These are phyloP conservation scores for Datisca glomerata DNA, from an alignment of 306 rosid genomes.

Conservation along the genomic window DNA sequence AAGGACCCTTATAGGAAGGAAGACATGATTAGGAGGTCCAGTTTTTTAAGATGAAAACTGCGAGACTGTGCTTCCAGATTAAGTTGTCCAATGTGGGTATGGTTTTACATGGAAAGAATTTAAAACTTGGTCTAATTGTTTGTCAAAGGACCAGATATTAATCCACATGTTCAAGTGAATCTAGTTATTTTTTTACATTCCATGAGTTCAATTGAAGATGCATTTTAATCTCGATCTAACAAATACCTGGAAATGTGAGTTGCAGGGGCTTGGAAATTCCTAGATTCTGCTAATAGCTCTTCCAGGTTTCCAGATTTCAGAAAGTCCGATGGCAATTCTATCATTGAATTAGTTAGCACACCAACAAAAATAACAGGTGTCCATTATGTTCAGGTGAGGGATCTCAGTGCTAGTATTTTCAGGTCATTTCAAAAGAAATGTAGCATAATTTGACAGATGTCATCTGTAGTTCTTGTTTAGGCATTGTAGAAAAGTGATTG, in stretches of 20 bases:
- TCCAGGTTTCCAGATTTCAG: conserved; percentile 75
- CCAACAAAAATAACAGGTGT: conserved; percentile 93
- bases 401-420: no score
- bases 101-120: no score
- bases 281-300: conserved; percentile 62
- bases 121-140: no score
- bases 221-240: conserved; percentile 8
- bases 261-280: conserved; percentile 89
- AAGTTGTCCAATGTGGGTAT: no score
- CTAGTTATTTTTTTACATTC: neutral
- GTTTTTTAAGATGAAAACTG: no score
- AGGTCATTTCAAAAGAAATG: no score
- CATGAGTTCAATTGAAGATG: neutral
- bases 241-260: conserved; percentile 16
- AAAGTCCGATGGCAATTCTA: conserved; percentile 66
- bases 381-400: conserved; percentile 92
- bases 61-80: no score
- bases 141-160: no score
- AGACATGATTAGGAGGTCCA: no score
- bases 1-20: no score
- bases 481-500: neutral
- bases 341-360: conserved; percentile 79
- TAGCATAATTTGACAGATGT: no score
- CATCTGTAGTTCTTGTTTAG: neutral
- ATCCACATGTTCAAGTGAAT: neutral